Evolutionary conservation across 2,329 filamentous ascomycete genomes (phyloP).

Genomic region (Cytospora mali): DNA sequence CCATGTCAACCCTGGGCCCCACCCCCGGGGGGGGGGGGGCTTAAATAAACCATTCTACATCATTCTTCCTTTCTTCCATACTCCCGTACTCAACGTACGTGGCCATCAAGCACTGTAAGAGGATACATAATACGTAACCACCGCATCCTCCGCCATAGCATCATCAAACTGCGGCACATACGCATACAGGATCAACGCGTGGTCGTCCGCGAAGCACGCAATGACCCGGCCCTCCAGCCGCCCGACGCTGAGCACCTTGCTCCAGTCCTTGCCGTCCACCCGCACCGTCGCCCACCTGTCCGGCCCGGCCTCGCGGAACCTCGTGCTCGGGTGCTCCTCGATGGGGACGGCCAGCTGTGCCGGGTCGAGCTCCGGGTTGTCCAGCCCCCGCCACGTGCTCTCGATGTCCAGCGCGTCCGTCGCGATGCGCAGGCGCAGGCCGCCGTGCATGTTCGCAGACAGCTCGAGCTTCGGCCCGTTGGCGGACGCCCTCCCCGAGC

Average conservation of each 20-base stretch:
- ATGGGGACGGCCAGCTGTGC: constrained; percentile 71
- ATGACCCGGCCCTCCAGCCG: constrained; percentile 88
- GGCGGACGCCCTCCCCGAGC: constrained; percentile 28
- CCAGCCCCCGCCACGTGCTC: constrained; percentile 81
- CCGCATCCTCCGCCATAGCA: constrained; percentile 66
- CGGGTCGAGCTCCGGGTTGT: constrained; percentile 86
- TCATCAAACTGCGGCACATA: constrained; percentile 75
- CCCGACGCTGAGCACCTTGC: constrained; percentile 88
- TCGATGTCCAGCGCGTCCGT: constrained; percentile 85
- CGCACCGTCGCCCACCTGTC: constrained; percentile 86
- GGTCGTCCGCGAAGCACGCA: constrained; percentile 82
- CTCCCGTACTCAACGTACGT: background rate
- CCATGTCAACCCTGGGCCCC: background rate
- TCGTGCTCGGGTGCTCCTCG: constrained; percentile 79
- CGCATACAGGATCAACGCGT: constrained; percentile 81
- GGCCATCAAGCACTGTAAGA: constrained; percentile 40
- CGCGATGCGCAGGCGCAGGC: constrained; percentile 74
- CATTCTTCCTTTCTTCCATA: background rate
- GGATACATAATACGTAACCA: constrained; percentile 62
- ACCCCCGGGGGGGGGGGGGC: too few relatives aligned
- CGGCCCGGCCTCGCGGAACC: constrained; percentile 74
- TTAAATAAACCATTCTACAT: background rate
- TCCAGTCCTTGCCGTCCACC: constrained; percentile 94
- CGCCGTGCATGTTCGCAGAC: constrained; percentile 92
- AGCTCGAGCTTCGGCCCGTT: constrained; percentile 73